A percentile compares a stretch with the other conserved stretches of the same genome.
phyloP scores from a whole-genome alignment of 2,329 filamentous ascomycete genomes.

The Aspergillus quadrilineatus region DNA sequence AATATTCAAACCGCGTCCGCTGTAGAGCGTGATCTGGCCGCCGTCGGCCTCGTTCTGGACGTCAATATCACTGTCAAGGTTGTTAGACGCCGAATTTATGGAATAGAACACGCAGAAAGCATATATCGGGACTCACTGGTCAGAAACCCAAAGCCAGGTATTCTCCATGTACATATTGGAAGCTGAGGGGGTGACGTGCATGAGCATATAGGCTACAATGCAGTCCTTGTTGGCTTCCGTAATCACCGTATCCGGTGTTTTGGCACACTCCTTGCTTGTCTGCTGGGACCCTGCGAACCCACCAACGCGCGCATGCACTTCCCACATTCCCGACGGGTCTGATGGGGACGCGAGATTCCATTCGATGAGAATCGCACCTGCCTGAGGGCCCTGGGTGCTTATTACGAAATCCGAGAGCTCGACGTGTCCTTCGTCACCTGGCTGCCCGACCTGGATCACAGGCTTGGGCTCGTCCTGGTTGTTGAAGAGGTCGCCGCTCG shows the following conservation, averaged over 20 bases:
- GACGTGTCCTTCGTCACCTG: constrained; percentile 73
- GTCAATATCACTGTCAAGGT: constrained; percentile 13
- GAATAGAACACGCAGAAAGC: too few species aligned
- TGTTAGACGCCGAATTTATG: too few species aligned
- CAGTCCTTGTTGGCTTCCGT: constrained; percentile 62
- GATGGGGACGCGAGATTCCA: constrained; percentile 72
- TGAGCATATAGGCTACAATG: constrained; percentile 67
- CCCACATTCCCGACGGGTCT: constrained; percentile 78
- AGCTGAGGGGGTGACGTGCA: constrained; percentile 56
- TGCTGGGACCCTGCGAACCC: constrained; percentile 81
- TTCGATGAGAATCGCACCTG: constrained; percentile 85
- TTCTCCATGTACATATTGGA: constrained; percentile 71
- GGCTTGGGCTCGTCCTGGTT: constrained; percentile 74
- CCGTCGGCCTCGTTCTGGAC: constrained; percentile 74
- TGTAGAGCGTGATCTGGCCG: constrained; percentile 73
- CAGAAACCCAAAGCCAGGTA: constrained; percentile 84
- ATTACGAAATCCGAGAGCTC: constrained; percentile 89
- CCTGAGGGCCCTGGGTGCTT: constrained; percentile 76
- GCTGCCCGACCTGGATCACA: constrained; percentile 80
- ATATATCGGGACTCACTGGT: constrained; percentile 53
- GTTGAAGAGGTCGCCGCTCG: constrained; percentile 69
- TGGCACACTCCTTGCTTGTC: constrained; percentile 75
- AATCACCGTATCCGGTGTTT: constrained; percentile 66
- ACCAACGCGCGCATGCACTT: constrained; percentile 92
- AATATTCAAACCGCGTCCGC: constrained; percentile 80